phyloP scores from a whole-genome alignment of 495 filamentous ascomycete species.

The Coniosporium apollinis region DNA sequence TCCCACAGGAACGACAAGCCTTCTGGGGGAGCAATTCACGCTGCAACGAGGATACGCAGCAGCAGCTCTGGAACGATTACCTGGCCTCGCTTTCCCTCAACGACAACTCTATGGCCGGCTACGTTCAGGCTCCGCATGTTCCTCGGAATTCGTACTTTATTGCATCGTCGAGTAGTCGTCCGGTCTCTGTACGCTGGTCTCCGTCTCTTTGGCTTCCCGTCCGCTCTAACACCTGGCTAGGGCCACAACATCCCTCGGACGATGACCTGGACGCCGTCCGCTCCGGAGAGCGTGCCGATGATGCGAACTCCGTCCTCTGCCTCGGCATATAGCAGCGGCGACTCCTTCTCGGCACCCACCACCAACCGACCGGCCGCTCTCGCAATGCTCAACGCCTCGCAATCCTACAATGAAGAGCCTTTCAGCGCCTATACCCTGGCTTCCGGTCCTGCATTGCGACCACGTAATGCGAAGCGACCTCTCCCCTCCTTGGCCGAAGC shows the following conservation, averaged over 20 bases:
- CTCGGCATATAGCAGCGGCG: no score
- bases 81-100: slow-evolving; percentile 1
- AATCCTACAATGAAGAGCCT: no score
- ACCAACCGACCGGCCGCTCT: no score
- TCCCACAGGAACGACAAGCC: slow-evolving; percentile 5
- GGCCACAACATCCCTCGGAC: neutral
- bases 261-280: neutral
- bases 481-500: no score
- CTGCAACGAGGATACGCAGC: slow-evolving; percentile 6
- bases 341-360: no score
- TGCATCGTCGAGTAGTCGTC: neutral
- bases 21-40: slow-evolving; percentile 5
- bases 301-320: neutral
- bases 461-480: no score
- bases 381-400: no score
- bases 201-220: neutral
- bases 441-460: no score
- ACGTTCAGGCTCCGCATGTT: neutral
- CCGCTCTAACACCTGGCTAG: slow-evolving; percentile 3
- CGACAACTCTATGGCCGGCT: slow-evolving; percentile 3
- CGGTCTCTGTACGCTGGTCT: slow-evolving; percentile 1
- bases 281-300: neutral
- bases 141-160: slow-evolving; percentile 1
- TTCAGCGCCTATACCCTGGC: no score
- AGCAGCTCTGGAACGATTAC: slow-evolving; percentile 7